Evolutionary conservation across 2,329 filamentous ascomycete species (phyloP), one percentile per base, ranked within the genome.

Genomic region (Venturia effusa): DNA sequence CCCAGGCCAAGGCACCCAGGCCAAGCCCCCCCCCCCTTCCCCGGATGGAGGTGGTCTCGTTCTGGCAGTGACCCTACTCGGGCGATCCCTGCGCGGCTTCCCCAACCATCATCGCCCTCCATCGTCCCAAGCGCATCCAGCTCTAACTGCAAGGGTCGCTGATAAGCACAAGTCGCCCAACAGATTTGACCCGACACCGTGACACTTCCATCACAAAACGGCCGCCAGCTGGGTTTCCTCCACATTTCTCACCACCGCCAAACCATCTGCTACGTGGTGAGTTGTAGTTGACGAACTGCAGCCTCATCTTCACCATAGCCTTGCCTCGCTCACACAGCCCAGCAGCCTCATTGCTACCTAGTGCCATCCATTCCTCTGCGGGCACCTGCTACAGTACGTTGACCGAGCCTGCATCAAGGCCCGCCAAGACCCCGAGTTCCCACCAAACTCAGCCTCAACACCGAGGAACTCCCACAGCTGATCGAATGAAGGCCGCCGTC

Each of bases 381-480:
- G n/a, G n/a, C n/a, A n/a, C n/a, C n/a, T n/a, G n/a, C n/a, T 32
- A n/a, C 51, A 8, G 51, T 57, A 57, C 51, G 51, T 57, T 57
- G 51, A 57, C 8, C 39, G 7, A 5, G 6, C 43, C 51, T 34
- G 27, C 51, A 19, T n/a, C 51, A 22, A 17, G 13, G 13, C 22
- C 51, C 27, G 27, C 4, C 4, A 55, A 34, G 27, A 34, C 51
- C 51, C 51, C 34, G 27, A 17, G n/a, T n/a, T 34, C 51, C 51
- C 51, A 34, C 17, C 51, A 27, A 10, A 34, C 30, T 57, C 51
- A 57, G 51, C 51, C 51, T 57, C 51, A 57, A 57, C 13, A 30
- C 15, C 27, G 22, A 27, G 30, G n/a, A 34, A 57, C 30, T 55
- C 51, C 19, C 51, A 34, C 30, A 57, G 51, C 51, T 57, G 51